These are phyloP conservation scores for Stenocarpella maydis DNA, from an alignment of 2,329 filamentous ascomycete genomes.

Conservation along the genomic window DNA sequence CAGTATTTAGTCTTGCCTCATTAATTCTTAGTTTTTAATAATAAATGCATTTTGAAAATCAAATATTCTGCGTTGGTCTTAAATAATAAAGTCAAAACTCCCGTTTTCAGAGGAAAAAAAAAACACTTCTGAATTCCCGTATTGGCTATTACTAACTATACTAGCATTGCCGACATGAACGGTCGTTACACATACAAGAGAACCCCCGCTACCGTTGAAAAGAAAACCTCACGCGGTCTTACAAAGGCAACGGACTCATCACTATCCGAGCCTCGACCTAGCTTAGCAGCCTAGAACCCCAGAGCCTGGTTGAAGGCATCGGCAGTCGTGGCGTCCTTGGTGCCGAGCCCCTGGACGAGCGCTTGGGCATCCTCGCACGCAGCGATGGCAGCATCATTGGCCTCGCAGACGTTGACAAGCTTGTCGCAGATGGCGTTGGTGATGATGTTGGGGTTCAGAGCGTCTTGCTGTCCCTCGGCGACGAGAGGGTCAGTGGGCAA, in stretches of 20 bases:
- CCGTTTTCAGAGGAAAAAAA: too few species aligned
- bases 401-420: slow-evolving; percentile 66
- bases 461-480: slow-evolving; percentile 70
- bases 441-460: slow-evolving; percentile 76
- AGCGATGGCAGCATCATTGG: slow-evolving; percentile 61
- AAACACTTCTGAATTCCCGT: neutral
- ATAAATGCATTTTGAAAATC: too few species aligned
- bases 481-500: slow-evolving; percentile 67
- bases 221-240: neutral
- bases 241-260: neutral
- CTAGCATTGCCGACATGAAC: slow-evolving; percentile 7
- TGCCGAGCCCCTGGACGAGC: slow-evolving; percentile 57
- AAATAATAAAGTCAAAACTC: too few species aligned
- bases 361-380: slow-evolving; percentile 58
- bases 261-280: neutral
- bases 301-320: slow-evolving; percentile 55
- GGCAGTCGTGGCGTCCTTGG: slow-evolving; percentile 56
- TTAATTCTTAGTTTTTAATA: too few species aligned
- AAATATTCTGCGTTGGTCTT: too few species aligned
- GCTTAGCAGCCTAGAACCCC: slow-evolving; percentile 44
- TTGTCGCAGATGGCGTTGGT: slow-evolving; percentile 69
- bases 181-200: slow-evolving; percentile 6
- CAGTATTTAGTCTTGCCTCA: too few species aligned
- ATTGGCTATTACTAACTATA: slow-evolving; percentile 19
- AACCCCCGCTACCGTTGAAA: neutral